phyloP scores from a whole-genome alignment of 2,329 filamentous ascomycete species.

The Cladosporium sp. region DNA sequence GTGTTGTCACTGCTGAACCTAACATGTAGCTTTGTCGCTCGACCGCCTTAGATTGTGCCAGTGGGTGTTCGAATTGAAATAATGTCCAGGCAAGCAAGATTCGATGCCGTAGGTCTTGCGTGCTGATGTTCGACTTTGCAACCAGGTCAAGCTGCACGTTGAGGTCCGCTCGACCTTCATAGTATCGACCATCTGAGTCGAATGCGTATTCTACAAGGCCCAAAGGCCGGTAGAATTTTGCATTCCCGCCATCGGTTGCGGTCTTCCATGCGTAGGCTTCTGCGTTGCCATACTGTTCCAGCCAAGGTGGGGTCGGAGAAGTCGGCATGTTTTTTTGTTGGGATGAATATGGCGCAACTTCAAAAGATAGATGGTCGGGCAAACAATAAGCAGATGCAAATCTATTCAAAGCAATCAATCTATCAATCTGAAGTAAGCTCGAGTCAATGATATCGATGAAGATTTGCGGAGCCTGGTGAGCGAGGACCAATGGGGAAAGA shows the following conservation, averaged over 20 bases:
- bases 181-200: conserved; percentile 39
- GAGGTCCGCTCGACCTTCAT: conserved; percentile 42
- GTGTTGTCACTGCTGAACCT: conserved; percentile 3
- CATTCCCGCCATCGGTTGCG: conserved; percentile 15
- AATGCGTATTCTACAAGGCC: conserved; percentile 41
- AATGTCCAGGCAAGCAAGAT: conserved; percentile 37
- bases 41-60: conserved; percentile 32
- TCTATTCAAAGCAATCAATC: no score
- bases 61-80: conserved; percentile 34
- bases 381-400: no score
- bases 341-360: not conserved
- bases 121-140: conserved; percentile 27
- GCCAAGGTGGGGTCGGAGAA: conserved; percentile 13
- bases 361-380: not conserved
- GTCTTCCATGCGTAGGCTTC: conserved; percentile 34
- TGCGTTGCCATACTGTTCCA: conserved; percentile 22
- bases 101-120: conserved; percentile 28
- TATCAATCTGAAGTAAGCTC: no score
- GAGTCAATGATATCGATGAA: no score
- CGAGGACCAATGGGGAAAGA: no score
- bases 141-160: conserved; percentile 34
- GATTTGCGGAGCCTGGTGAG: no score
- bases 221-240: conserved; percentile 32
- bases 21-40: conserved; percentile 12
- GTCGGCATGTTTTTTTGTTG: not conserved